Conservation (phyloP, 768 basidiomycete species). For the Mycena indigotica region DNA sequence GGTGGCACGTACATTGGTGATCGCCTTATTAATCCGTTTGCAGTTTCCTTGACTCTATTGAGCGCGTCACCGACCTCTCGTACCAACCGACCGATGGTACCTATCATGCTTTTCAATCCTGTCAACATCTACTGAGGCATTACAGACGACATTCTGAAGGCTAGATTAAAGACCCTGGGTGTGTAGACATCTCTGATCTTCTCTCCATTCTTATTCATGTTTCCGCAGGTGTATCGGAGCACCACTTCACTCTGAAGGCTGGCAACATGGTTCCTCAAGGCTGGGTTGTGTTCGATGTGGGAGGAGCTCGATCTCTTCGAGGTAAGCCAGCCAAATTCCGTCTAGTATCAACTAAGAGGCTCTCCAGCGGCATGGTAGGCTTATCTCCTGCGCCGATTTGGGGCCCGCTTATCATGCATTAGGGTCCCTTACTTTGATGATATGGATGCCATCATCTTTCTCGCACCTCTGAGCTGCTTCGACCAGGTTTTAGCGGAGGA, state of each 20-base stretch:
- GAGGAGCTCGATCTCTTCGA: slow-evolving; percentile 52
- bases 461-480: slow-evolving; percentile 54
- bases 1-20: neutral
- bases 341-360: neutral
- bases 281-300: slow-evolving; percentile 50
- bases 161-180: slow-evolving; percentile 48
- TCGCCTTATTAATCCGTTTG: neutral
- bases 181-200: neutral
- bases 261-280: slow-evolving; percentile 30
- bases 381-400: slow-evolving; percentile 16
- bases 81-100: slow-evolving; percentile 56
- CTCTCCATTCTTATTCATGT: neutral
- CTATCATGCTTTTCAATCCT: neutral
- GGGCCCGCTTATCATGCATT: slow-evolving; percentile 32
- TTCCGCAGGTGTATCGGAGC: slow-evolving; percentile 54
- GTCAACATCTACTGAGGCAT: neutral
- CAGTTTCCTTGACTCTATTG: slow-evolving; percentile 54
- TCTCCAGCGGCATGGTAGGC: slow-evolving; percentile 35
- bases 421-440: slow-evolving; percentile 50
- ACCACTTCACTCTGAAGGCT: slow-evolving; percentile 51
- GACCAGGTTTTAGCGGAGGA: slow-evolving; percentile 45
- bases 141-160: slow-evolving; percentile 56
- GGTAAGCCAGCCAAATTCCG: slow-evolving; percentile 20
- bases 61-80: slow-evolving; percentile 46
- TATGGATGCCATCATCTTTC: slow-evolving; percentile 34